A percentile compares a stretch with the other conserved stretches of the same genome.
Conservation (phyloP, 345 rosid genomes). For the Populus deltoides region DNA sequence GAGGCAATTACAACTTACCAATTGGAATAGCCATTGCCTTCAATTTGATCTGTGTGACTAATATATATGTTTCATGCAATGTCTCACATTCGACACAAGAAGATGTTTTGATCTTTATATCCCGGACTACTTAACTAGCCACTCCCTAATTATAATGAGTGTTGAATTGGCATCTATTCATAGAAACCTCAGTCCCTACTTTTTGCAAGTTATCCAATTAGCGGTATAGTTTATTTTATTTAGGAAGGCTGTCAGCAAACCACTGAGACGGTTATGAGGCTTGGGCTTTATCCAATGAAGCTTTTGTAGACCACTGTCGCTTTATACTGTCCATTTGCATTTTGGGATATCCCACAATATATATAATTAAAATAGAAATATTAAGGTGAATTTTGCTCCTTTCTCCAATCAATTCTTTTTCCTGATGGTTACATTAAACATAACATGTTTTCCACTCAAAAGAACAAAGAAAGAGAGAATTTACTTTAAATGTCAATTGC, state of each 20-base stretch:
- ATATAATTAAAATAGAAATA: too few relatives aligned
- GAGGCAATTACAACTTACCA: background rate
- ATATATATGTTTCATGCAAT: background rate
- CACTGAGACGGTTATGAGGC: background rate
- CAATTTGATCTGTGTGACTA: background rate
- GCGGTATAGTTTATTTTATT: too few relatives aligned
- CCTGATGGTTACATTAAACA: background rate
- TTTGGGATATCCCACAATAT: background rate
- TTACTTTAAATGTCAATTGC: too few relatives aligned
- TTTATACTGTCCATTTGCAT: too few relatives aligned
- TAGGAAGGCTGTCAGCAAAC: background rate
- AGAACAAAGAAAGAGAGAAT: background rate
- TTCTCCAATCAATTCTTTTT: background rate
- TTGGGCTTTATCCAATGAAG: background rate
- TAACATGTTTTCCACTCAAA: background rate
- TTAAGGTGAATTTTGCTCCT: background rate
- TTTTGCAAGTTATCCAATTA: background rate
- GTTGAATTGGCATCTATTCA: background rate
- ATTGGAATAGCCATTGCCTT: background rate
- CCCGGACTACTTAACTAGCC: background rate
- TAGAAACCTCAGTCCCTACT: background rate
- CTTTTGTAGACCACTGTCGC: background rate
- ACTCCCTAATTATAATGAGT: background rate
- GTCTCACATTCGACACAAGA: background rate
- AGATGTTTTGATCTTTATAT: too few relatives aligned